Conservation (phyloP, 768 basidiomycete species). For the Amanita subjunquillea region DNA sequence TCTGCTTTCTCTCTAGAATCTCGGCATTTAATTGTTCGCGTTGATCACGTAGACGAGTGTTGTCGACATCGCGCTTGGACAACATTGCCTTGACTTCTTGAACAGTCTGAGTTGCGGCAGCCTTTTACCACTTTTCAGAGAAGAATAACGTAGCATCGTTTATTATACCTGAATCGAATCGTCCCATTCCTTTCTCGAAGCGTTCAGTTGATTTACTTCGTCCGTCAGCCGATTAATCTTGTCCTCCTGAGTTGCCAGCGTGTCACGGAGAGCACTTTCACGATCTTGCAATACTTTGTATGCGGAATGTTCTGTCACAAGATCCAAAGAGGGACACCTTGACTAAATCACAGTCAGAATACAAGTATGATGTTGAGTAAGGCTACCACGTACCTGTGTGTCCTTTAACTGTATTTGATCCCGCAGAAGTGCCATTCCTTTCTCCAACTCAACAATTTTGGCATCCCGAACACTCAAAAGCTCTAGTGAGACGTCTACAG, state of each 20-base stretch:
- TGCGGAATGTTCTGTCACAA: constrained; percentile 34
- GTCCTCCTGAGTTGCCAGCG: constrained; percentile 25
- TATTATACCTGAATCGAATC: constrained; percentile 28
- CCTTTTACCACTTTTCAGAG: constrained; percentile 7
- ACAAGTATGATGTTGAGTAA: background rate
- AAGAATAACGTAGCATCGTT: constrained; percentile 1
- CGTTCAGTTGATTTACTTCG: constrained; percentile 29
- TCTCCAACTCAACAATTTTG: constrained; percentile 38
- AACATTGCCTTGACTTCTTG: constrained; percentile 56
- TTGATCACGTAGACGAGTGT: constrained; percentile 56
- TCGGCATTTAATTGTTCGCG: constrained; percentile 62
- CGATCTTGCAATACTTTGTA: constrained; percentile 53
- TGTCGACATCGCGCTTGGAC: constrained; percentile 57
- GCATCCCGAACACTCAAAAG: constrained; percentile 31
- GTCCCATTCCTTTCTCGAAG: constrained; percentile 35
- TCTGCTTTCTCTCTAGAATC: constrained; percentile 55
- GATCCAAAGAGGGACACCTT: constrained; percentile 32
- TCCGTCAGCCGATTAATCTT: constrained; percentile 32
- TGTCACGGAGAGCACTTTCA: constrained; percentile 34
- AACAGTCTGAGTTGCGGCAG: constrained; percentile 32
- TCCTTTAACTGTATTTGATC: constrained; percentile 34
- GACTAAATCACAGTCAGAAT: constrained; percentile 18
- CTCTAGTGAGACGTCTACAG: constrained; percentile 29
- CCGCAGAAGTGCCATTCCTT: constrained; percentile 32
- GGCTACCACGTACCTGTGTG: constrained; percentile 27